Conservation (phyloP, 371 early-diverging fungal genomes). For the Mycotypha africana region DNA sequence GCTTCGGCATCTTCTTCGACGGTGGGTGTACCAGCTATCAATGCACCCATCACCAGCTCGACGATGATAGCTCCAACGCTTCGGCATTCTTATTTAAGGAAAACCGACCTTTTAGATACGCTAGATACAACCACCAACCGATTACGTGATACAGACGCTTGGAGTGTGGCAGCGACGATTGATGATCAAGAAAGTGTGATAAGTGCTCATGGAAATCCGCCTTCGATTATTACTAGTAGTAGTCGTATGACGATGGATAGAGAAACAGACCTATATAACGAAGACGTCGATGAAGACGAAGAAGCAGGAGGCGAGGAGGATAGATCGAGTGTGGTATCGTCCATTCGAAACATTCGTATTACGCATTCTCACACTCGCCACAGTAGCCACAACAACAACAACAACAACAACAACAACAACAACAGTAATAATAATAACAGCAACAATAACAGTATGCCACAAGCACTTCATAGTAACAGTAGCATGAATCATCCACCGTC, state of each 20-base stretch:
- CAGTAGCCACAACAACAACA: too few species aligned
- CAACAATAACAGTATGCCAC: neutral
- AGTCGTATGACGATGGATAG: constrained; percentile 16
- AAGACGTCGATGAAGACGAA: constrained; percentile 19
- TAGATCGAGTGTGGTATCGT: constrained; percentile 11
- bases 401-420: neutral
- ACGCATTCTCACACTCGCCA: too few species aligned
- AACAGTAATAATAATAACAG: neutral
- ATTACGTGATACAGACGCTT: constrained; percentile 39
- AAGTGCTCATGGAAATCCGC: constrained; percentile 35
- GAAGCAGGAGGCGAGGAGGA: constrained; percentile 26
- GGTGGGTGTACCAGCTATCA: too few species aligned
- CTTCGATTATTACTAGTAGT: constrained; percentile 19
- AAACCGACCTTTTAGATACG: constrained; percentile 45
- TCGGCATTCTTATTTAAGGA: constrained; percentile 39
- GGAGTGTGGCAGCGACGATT: constrained; percentile 51
- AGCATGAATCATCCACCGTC: neutral
- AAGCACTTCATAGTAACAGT: constrained; percentile 11
- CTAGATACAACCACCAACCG: constrained; percentile 22
- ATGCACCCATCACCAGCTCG: too few species aligned
- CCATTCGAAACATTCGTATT: neutral
- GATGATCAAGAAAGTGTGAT: constrained; percentile 48
- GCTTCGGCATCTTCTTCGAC: too few species aligned
- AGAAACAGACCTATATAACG: constrained; percentile 23
- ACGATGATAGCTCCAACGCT: too few species aligned